Conservation (phyloP, 2,329 filamentous ascomycete genomes). For the Xylariaceae sp. region DNA sequence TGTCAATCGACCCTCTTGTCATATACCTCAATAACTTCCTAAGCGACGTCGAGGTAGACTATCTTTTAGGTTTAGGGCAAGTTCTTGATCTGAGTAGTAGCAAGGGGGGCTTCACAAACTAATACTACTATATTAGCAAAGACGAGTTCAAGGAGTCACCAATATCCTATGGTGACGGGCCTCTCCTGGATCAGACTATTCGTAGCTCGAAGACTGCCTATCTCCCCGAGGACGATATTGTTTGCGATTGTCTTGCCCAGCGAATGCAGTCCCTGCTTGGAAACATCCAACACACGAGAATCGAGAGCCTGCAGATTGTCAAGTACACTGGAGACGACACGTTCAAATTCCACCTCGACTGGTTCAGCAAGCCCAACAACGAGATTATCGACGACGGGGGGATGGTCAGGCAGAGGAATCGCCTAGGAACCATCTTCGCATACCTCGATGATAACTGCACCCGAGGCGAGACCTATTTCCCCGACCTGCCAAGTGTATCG, state of each 20-base stretch:
- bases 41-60: conserved; percentile 16
- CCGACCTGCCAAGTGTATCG: conserved; percentile 20
- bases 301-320: conserved; percentile 25
- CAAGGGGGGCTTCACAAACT: too few species aligned
- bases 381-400: background rate
- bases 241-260: conserved; percentile 16
- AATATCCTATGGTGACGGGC: too few species aligned
- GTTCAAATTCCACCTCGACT: conserved; percentile 23
- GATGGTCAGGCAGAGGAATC: conserved; percentile 14
- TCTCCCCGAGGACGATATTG: conserved; percentile 20
- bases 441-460: conserved; percentile 29
- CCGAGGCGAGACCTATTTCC: conserved; percentile 29
- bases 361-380: conserved; percentile 15
- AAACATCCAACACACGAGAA: conserved; percentile 21
- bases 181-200: conserved; percentile 8
- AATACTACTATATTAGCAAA: background rate
- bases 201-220: conserved; percentile 19
- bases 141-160: too few species aligned
- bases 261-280: conserved; percentile 27
- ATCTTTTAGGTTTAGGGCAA: conserved; percentile 17
- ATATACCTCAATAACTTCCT: conserved; percentile 24
- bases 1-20: conserved; percentile 21
- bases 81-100: background rate
- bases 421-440: conserved; percentile 26
- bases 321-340: conserved; percentile 29